phyloP scores from a whole-genome alignment of 495 filamentous ascomycete genomes.

The Neurospora sp. region DNA sequence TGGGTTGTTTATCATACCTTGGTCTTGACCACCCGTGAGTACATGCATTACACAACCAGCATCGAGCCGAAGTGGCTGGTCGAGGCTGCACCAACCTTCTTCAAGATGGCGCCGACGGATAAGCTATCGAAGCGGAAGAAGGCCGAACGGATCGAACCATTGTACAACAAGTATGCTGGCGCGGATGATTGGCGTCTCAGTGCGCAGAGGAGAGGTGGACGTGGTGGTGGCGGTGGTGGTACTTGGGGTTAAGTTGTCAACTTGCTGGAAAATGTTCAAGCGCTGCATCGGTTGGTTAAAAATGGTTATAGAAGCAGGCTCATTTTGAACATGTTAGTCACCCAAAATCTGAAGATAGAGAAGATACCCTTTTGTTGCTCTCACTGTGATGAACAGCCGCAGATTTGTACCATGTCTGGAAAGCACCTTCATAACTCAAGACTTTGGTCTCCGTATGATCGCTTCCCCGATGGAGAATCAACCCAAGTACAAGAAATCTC shows the following conservation, averaged over 20 bases:
- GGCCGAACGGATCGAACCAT: slow-evolving; percentile 85
- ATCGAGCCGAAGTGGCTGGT: slow-evolving; percentile 92
- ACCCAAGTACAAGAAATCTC: background rate
- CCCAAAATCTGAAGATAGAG: background rate
- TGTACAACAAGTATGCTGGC: slow-evolving; percentile 79
- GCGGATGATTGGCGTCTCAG: slow-evolving; percentile 91
- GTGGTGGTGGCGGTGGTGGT: slow-evolving; percentile 78
- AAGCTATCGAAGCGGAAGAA: slow-evolving; percentile 83
- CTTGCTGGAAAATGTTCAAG: background rate
- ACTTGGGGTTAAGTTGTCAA: slow-evolving; percentile 69
- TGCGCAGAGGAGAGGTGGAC: slow-evolving; percentile 77
- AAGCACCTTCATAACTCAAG: background rate
- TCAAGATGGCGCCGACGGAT: slow-evolving; percentile 91
- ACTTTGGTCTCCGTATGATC: too few relatives aligned
- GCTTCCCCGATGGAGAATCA: background rate
- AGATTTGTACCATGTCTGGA: background rate
- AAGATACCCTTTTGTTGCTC: background rate
- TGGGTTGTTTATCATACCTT: slow-evolving; percentile 89
- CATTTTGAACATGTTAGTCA: background rate
- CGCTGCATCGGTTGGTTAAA: background rate
- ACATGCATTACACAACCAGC: slow-evolving; percentile 85
- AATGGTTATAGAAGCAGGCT: background rate
- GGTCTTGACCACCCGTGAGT: slow-evolving; percentile 90
- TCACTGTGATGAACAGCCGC: background rate
- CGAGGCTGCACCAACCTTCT: slow-evolving; percentile 92